Evolutionary conservation across 2,329 filamentous ascomycete species (phyloP).

Genomic region (Xylaria sp.): DNA sequence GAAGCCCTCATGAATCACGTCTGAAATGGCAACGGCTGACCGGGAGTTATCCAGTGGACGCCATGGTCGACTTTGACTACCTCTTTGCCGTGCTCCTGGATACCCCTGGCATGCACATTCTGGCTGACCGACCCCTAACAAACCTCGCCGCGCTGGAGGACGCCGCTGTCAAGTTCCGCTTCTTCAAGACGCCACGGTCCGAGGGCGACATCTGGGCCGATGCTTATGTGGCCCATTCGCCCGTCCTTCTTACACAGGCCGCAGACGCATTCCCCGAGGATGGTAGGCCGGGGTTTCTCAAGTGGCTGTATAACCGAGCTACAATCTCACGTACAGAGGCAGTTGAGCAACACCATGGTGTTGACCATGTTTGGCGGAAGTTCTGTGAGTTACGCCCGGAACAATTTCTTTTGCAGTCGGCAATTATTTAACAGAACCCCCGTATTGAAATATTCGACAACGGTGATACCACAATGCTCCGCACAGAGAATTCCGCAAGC

Average conservation of each 20-base stretch:
- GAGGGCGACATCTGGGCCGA: slow-evolving; percentile 67
- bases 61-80: slow-evolving; percentile 88
- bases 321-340: slow-evolving; percentile 75
- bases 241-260: slow-evolving; percentile 64
- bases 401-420: not conserved
- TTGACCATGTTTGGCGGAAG: slow-evolving; percentile 84
- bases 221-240: slow-evolving; percentile 63
- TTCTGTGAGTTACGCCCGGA: slow-evolving; percentile 58
- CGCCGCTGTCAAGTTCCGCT: slow-evolving; percentile 67
- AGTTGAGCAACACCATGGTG: slow-evolving; percentile 79
- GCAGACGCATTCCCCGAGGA: slow-evolving; percentile 77
- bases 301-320: slow-evolving; percentile 77
- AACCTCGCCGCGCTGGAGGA: slow-evolving; percentile 58
- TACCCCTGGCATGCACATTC: slow-evolving; percentile 76
- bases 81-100: slow-evolving; percentile 73
- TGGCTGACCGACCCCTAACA: slow-evolving; percentile 61
- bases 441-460: too few species aligned
- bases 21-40: too few species aligned
- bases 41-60: too few species aligned
- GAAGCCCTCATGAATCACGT: too few species aligned
- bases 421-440: not conserved
- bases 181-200: slow-evolving; percentile 52
- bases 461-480: too few species aligned
- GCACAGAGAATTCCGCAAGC: too few species aligned
- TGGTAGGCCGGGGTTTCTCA: slow-evolving; percentile 72